Conservation (phyloP, 345 rosid species). For the Draba incana region DNA sequence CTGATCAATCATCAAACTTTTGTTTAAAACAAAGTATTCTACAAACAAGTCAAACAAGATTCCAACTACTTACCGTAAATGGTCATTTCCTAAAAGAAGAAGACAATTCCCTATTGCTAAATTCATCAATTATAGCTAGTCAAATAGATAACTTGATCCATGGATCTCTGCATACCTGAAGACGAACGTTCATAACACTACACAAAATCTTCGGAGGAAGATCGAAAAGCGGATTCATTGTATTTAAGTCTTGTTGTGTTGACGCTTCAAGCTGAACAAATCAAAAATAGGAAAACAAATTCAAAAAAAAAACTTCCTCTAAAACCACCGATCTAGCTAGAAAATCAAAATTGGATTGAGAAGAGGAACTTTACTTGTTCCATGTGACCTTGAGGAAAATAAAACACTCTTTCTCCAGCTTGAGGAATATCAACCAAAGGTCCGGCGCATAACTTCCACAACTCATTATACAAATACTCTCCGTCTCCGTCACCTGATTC, state of each 20-base stretch:
- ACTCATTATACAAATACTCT: conserved; percentile 63
- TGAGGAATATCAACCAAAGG: conserved; percentile 79
- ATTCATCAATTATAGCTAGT: conserved; percentile 7
- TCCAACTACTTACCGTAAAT: conserved; percentile 6
- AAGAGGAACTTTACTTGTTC: conserved; percentile 58
- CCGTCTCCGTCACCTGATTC: conserved; percentile 36
- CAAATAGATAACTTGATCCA: neutral
- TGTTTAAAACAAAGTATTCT: conserved; percentile 4
- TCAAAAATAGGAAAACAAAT: conserved; percentile 39
- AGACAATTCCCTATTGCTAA: neutral
- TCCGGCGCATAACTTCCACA: conserved; percentile 92
- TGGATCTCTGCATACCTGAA: conserved; percentile 55
- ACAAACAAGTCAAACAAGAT: conserved; percentile 19
- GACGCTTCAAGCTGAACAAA: conserved; percentile 77
- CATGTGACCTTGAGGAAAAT: conserved; percentile 97
- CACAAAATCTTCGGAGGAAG: conserved; percentile 87
- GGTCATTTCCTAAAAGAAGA: conserved; percentile 10
- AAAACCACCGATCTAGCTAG: conserved; percentile 23
- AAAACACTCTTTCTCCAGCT: conserved; percentile 62
- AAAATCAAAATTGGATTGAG: neutral
- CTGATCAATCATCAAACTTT: conserved; percentile 38
- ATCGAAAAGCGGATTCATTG: conserved; percentile 64
- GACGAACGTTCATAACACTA: conserved; percentile 68
- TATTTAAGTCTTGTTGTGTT: conserved; percentile 74
- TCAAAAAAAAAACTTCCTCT: conserved; percentile 7